A percentile compares a stretch with the other conserved stretches of the same genome.
These are phyloP conservation scores for Persicaria tinctoria DNA, from an alignment of 148 eudicot genomes.

Conservation along the genomic window DNA sequence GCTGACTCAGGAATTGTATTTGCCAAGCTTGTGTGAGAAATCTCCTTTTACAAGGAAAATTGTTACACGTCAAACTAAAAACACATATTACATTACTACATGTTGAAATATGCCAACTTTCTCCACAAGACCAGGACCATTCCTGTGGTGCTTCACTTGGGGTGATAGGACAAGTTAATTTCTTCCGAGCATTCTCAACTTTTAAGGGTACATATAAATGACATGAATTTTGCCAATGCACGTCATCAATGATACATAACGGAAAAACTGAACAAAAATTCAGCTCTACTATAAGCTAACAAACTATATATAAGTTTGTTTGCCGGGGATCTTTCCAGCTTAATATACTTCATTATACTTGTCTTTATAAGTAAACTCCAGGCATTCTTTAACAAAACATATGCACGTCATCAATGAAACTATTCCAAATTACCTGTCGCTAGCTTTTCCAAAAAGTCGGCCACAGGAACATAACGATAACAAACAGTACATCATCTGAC, in stretches of 20 bases:
- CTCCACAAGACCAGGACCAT: background rate
- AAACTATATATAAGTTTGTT: background rate
- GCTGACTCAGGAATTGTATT: background rate
- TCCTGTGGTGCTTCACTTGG: too few relatives aligned
- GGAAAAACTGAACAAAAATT: background rate
- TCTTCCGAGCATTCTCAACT: background rate
- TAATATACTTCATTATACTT: too few relatives aligned
- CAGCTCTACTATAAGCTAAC: background rate
- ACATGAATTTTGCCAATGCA: background rate
- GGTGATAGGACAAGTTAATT: too few relatives aligned
- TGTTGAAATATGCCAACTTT: background rate
- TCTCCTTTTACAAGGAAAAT: background rate
- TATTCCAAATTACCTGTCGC: background rate
- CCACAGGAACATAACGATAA: background rate
- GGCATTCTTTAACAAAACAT: background rate
- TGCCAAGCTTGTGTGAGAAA: background rate
- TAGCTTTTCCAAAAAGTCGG: background rate
- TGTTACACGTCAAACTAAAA: background rate
- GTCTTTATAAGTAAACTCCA: background rate
- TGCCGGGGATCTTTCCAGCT: background rate
- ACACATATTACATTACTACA: too few relatives aligned
- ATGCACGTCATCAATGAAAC: background rate
- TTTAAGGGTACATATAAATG: background rate
- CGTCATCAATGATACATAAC: background rate
- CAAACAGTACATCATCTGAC: background rate